Evolutionary conservation across 2,329 filamentous ascomycete species (phyloP), one percentile per base, ranked within the genome.

Genomic region (Aspergillus tanneri): DNA sequence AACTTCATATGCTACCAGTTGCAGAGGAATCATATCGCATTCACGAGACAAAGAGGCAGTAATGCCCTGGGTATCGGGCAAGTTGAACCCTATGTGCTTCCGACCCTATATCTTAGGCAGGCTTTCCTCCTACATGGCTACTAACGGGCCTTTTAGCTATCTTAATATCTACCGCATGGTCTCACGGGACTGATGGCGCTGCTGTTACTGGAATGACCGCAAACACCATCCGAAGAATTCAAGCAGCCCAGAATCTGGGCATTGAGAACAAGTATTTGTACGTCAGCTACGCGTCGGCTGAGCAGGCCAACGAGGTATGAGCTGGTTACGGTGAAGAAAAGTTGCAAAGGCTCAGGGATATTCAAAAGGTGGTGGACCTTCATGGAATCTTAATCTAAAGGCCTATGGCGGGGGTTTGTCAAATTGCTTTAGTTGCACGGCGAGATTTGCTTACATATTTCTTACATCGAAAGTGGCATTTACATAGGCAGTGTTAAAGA

Each of bases 231-330:
- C 12, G 18, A 0, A 49, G 48, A 34, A 6, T 57, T 8, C 42
- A 56, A 55, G 45, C 51, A 46, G 55, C 60, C 55, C 50, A 65
- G 47, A 40, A 52, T 41, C 45, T 53, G 36, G 60, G 58, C 2
- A 36, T 67, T 19, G 38, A 47, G 10, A 48, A 59, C 21, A 40
- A 52, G 14, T 76, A 62, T 49, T 49, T 67, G 9, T 75, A 74
- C 45, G 68, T 74, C 59, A 75, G 75, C 53, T 74, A 75, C 47
- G 72, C 73, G 5, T 59, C 59, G 25, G 25, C 36, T 9, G 37
- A 25, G 4, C 59, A 64, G 53, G 66, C 56, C 18, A 65, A 73
- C 49, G 61, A 65, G 45, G 61, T 69, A 0, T 59, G 75, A 32
- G 43, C 50, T 2, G 65, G 67, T 19, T 76, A 74, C 52, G 71